Base-by-base conservation (phyloP, 2,329 filamentous ascomycete genomes). In the Blastomyces silverae region DNA sequence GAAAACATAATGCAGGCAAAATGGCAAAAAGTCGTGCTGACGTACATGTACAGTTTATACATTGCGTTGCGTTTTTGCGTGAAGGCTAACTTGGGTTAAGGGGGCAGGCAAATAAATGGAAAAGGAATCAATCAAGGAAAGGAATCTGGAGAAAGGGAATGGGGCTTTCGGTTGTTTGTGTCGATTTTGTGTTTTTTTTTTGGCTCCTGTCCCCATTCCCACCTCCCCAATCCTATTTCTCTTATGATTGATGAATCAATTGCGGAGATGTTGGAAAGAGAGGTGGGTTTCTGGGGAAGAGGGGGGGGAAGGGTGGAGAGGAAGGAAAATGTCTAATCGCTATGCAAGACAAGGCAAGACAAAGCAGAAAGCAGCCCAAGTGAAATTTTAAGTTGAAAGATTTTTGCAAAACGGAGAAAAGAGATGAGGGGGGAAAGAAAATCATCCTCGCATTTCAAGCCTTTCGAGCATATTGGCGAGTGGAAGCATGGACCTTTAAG, bases 271-370 rank as follows among this genome's bases (percentile, higher is more conserved):
- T 20, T 20, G 50, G 50, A 25, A 4, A 10, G 53, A 13, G 25
- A 28, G 28, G 28, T 28, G 10, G 52, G 25, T 8, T 56, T 8
- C 10, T 11, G 28, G 20, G 28, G 31, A 56, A 20, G 28, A 1
- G 31, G 31, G n/a, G 17, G 20, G 15, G 6, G 31, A 37, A 17
- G 17, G 28, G 15, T 22, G 28, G 15, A 37, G 53, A 10, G 17
- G 52, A 55, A 55, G 28, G 31, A 37, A 34, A 20, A 56, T 56
- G 53, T 37, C 53, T 56, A 56, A 56, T 56, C 17, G 31, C 53
- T 56, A 56, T 56, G 31, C 28, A 20, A 56, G 5, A 37, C 28
- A 55, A 34, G 28, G 31, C 53, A 56, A 37, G 28, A 37, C 22
- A 28, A n/a, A 52, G 10, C 48, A 52, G 31, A 52, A 52, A 52